These are phyloP conservation scores for Fragilaria crotonensis DNA, from an alignment of 108 stramenopile species.

Conservation along the genomic window DNA sequence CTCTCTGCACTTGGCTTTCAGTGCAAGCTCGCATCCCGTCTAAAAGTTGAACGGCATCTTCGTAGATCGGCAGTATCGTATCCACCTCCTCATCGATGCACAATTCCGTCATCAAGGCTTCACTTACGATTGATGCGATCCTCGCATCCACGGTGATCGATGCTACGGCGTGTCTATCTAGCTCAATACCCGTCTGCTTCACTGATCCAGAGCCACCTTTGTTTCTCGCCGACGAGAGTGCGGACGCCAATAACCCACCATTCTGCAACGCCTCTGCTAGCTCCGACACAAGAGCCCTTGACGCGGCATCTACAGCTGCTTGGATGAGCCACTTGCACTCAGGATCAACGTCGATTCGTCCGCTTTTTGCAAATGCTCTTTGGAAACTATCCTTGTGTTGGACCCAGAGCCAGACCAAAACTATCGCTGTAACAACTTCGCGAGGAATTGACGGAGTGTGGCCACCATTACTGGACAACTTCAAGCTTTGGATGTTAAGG, in stretches of 20 bases:
- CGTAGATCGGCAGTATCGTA: slow-evolving; percentile 14
- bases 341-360: slow-evolving; percentile 51
- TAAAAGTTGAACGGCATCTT: slow-evolving; percentile 44
- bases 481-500: slow-evolving; percentile 26
- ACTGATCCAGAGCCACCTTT: no score
- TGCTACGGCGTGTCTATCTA: slow-evolving; percentile 4
- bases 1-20: slow-evolving; percentile 66
- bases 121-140: slow-evolving; percentile 40
- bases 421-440: slow-evolving; percentile 17
- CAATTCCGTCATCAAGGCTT: slow-evolving; percentile 39
- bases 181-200: slow-evolving; percentile 7
- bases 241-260: neutral
- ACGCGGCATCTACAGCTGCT: slow-evolving; percentile 39
- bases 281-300: slow-evolving; percentile 30
- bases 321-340: slow-evolving; percentile 60
- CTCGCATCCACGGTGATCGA: slow-evolving; percentile 15
- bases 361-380: slow-evolving; percentile 42
- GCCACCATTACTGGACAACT: slow-evolving; percentile 9
- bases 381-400: slow-evolving; percentile 54
- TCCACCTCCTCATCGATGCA: slow-evolving; percentile 35
- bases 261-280: slow-evolving; percentile 13
- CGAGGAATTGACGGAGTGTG: slow-evolving; percentile 24
- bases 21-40: slow-evolving; percentile 57
- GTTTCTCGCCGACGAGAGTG: neutral
- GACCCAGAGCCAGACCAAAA: slow-evolving; percentile 67